Evolutionary conservation across 2,329 filamentous ascomycete species (phyloP).

Genomic region (Mycogone perniciosa): DNA sequence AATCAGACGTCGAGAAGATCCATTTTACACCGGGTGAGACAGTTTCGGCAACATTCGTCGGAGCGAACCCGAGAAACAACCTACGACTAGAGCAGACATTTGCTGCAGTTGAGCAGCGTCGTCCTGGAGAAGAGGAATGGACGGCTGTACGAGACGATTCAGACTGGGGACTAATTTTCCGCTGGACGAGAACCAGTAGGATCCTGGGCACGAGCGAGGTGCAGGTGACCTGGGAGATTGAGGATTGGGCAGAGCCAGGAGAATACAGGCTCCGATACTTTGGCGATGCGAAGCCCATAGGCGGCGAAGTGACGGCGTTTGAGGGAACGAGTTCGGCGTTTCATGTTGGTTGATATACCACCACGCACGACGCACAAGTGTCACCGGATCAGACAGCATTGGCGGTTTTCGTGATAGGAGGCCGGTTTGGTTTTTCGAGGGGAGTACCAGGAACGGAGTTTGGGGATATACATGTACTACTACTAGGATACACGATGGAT

Average conservation of each 20-base stretch:
- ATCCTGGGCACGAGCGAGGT: constrained; percentile 71
- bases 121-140: constrained; percentile 44
- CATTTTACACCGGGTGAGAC: constrained; percentile 51
- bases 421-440: no score
- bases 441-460: no score
- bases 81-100: constrained; percentile 72
- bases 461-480: no score
- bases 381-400: no score
- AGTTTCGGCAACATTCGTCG: constrained; percentile 66
- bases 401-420: no score
- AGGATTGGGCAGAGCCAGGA: constrained; percentile 50
- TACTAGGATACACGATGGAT: no score
- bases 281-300: constrained; percentile 66
- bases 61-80: constrained; percentile 84
- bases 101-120: constrained; percentile 59
- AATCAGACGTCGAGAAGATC: constrained; percentile 40
- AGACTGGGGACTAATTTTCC: constrained; percentile 77
- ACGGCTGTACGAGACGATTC: constrained; percentile 61
- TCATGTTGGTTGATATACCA: constrained; percentile 12
- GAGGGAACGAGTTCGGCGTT: constrained; percentile 58
- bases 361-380: no score
- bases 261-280: constrained; percentile 74
- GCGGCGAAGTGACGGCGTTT: constrained; percentile 60
- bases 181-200: constrained; percentile 68
- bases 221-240: constrained; percentile 71